These are phyloP conservation scores for Stereum hirsutum DNA, from an alignment of 1,284 basidiomycete genomes.

Conservation along the genomic window DNA sequence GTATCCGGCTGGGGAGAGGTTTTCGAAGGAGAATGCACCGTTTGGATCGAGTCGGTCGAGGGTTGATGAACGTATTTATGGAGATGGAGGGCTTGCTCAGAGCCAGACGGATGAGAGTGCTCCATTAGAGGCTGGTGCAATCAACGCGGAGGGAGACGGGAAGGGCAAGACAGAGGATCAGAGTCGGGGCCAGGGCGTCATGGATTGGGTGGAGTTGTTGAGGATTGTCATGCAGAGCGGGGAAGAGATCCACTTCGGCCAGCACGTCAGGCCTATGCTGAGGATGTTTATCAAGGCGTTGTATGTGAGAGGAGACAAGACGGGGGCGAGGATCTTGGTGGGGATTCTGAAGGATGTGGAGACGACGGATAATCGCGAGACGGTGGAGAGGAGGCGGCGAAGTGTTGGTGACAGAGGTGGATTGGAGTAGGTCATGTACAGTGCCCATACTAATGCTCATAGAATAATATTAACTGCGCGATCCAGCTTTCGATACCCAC, in stretches of 20 bases:
- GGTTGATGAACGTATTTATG: too few relatives aligned
- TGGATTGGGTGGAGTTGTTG: not conserved
- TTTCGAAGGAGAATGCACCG: constrained; percentile 23
- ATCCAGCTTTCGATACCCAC: too few relatives aligned
- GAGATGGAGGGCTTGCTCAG: too few relatives aligned
- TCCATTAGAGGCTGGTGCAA: too few relatives aligned
- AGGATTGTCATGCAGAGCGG: constrained; percentile 21
- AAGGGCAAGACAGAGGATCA: too few relatives aligned
- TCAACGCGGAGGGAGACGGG: too few relatives aligned
- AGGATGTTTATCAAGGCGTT: constrained; percentile 64
- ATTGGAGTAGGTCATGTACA: too few relatives aligned
- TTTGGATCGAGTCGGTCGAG: constrained; percentile 24
- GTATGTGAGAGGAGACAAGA: constrained; percentile 39
- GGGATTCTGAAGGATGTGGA: constrained; percentile 43
- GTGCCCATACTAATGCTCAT: too few relatives aligned
- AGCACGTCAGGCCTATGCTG: constrained; percentile 54
- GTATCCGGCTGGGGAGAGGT: constrained; percentile 32
- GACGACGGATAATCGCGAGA: constrained; percentile 3
- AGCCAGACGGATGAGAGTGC: too few relatives aligned
- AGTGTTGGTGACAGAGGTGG: not conserved
- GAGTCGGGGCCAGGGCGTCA: too few relatives aligned
- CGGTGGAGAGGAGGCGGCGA: not conserved
- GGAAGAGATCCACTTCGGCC: constrained; percentile 35
- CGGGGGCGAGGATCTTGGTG: constrained; percentile 42
- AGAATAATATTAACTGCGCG: too few relatives aligned